Conservation (phyloP, 192 early-diverging fungal genomes). For the Spinellus fusiger region DNA sequence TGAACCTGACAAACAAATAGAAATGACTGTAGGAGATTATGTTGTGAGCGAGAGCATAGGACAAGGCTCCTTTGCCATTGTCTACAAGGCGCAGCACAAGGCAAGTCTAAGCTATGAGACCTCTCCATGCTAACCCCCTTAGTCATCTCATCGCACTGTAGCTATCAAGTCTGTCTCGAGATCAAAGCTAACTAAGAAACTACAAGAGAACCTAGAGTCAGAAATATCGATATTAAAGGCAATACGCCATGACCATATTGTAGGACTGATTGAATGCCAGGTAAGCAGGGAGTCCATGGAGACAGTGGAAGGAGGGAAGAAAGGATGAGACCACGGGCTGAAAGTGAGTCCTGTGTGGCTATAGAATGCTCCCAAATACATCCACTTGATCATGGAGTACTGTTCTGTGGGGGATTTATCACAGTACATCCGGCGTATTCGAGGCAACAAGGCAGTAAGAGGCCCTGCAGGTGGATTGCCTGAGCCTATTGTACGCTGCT, state of each 20-base stretch:
- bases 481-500: constrained; percentile 76
- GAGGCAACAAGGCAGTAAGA: constrained; percentile 39
- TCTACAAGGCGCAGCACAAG: constrained; percentile 76
- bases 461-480: constrained; percentile 72
- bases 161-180: constrained; percentile 90
- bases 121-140: background rate
- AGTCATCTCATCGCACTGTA: constrained; percentile 37
- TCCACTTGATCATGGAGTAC: constrained; percentile 97
- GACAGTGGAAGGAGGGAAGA: background rate
- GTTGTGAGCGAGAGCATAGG: constrained; percentile 80
- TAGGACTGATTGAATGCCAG: constrained; percentile 83
- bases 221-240: constrained; percentile 92
- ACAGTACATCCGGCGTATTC: constrained; percentile 73
- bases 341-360: background rate
- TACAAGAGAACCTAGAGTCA: constrained; percentile 90
- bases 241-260: constrained; percentile 81
- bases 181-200: constrained; percentile 84
- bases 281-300: too few relatives aligned
- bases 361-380: constrained; percentile 87
- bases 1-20: background rate
- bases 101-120: constrained; percentile 26
- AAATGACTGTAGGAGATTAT: constrained; percentile 64
- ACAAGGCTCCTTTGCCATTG: constrained; percentile 93
- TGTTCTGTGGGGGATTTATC: constrained; percentile 94
- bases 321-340: background rate